Evolutionary conservation across 2,329 filamentous ascomycete species (phyloP), one percentile per base, ranked within the genome.

Genomic region (Neofusicoccum ribis): DNA sequence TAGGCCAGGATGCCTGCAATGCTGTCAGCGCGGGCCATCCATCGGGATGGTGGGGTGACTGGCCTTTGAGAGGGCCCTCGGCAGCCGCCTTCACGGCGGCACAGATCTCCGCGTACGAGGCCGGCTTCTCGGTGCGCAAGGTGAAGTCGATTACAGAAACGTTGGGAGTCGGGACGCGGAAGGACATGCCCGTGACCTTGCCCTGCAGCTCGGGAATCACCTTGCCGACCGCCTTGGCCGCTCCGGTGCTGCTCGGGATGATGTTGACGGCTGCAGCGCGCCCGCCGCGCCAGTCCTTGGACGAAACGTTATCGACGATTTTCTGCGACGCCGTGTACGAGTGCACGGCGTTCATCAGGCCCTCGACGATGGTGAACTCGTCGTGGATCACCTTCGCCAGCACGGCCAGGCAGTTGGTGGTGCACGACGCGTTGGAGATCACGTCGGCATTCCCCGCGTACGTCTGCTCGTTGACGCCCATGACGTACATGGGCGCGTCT

Each of bases 241-340:
- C 95, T 89, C 95, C 95, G 72, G 95, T 99, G 88, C 92, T 96
- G 86, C 89, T 92, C 83, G 95, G 95, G 79, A 99, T 98, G 88
- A 98, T 98, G 91, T 99, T 98, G 88, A 96, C 91, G 79, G 95
- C 95, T 84, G 95, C 95, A 76, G 92, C 93, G 85, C 95, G 95
- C 82, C 95, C 95, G 88, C 95, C 95, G 85, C 94, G 91, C 94
- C 94, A 99, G 87, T 98, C 95, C 91, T 99, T 99, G 82, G 85
- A 86, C 71, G 95, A 98, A 78, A 95, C 95, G 80, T 93, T 95
- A 78, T 99, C 95, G 76, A 98, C 95, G 77, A 93, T 97, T 91
- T 97, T 97, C 88, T 98, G 95, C 81, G 95, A 98, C 77, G 95
- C 95, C 76, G 95, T 98, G 91, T 98, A 98, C 77, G 95, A 97